Percentiles rank a stretch among this genome's conserved stretches.
phyloP scores from a whole-genome alignment of 1,139 yeast genomes.

The Diutina rugosa region DNA sequence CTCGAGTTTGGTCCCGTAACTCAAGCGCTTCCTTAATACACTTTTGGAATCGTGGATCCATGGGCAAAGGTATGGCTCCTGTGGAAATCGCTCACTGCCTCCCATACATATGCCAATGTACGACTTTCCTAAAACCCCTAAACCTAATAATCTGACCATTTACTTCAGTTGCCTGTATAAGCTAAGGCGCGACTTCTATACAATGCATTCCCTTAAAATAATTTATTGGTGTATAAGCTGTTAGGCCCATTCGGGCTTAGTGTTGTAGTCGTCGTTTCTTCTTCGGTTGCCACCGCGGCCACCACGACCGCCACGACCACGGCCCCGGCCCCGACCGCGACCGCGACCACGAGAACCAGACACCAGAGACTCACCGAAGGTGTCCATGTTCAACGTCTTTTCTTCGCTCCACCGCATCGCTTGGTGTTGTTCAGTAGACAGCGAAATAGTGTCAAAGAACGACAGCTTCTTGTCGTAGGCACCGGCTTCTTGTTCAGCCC shows the following conservation, averaged over 20 bases:
- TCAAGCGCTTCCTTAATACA: too few species aligned
- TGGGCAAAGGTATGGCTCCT: too few species aligned
- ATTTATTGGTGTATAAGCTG: too few species aligned
- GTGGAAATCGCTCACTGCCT: too few species aligned
- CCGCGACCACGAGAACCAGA: slow-evolving; percentile 17
- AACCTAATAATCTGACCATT: too few species aligned
- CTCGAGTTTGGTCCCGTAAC: too few species aligned
- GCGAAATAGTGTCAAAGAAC: slow-evolving; percentile 66
- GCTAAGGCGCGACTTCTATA: too few species aligned
- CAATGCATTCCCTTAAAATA: too few species aligned
- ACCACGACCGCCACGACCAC: slow-evolving; percentile 17
- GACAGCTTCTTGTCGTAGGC: slow-evolving; percentile 36
- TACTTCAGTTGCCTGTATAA: too few species aligned
- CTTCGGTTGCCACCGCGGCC: slow-evolving; percentile 15
- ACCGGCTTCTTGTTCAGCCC: slow-evolving; percentile 3
- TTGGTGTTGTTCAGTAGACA: slow-evolving; percentile 15
- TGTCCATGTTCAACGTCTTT: slow-evolving; percentile 38
- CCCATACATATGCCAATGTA: too few species aligned
- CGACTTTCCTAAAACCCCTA: too few species aligned
- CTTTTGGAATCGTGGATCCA: too few species aligned
- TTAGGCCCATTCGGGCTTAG: slow-evolving; percentile 13
- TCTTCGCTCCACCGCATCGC: slow-evolving; percentile 2
- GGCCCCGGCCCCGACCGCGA: slow-evolving; percentile 18
- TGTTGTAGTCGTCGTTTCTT: slow-evolving; percentile 14
- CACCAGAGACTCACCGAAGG: slow-evolving; percentile 45